These are phyloP conservation scores for Penicillium argentinense DNA, from an alignment of 495 filamentous ascomycete species.

Conservation along the genomic window DNA sequence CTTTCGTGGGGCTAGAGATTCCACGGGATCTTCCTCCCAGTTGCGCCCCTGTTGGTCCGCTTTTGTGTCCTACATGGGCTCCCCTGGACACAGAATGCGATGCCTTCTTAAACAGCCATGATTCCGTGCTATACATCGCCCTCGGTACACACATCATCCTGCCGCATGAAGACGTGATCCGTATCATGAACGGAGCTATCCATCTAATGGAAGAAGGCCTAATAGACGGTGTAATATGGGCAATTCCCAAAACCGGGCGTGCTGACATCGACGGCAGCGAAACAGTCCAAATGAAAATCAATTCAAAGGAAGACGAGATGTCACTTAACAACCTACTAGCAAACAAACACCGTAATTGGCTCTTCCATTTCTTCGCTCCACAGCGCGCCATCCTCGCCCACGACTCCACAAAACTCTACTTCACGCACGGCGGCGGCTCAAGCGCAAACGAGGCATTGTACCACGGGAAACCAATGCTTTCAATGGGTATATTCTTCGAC, in stretches of 20 bases:
- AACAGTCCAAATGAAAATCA: neutral
- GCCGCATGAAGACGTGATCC: constrained; percentile 14
- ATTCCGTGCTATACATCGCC: constrained; percentile 32
- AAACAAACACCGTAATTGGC: constrained; percentile 17
- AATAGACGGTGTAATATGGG: constrained; percentile 42
- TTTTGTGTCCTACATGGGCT: constrained; percentile 28
- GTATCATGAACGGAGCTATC: constrained; percentile 26
- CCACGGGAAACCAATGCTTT: constrained; percentile 33
- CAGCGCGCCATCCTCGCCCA: constrained; percentile 24
- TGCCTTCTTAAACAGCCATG: constrained; percentile 21
- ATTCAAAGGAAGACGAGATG: neutral
- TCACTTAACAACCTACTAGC: constrained; percentile 21
- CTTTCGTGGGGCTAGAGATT: constrained; percentile 40
- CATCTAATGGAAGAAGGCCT: constrained; percentile 20
- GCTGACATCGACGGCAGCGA: constrained; percentile 12
- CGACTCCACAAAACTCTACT: constrained; percentile 23
- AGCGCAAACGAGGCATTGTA: constrained; percentile 39
- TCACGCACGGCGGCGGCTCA: constrained; percentile 36
- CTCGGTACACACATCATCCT: constrained; percentile 41
- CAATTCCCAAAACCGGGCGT: constrained; percentile 19
- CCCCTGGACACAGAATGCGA: constrained; percentile 18
- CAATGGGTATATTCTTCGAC: constrained; percentile 35
- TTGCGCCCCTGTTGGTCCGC: constrained; percentile 32
- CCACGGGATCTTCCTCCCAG: constrained; percentile 38
- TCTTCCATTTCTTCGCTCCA: constrained; percentile 6